Evolutionary conservation across 179 eudicot species (phyloP).

Genomic region (Silene noctiflora): DNA sequence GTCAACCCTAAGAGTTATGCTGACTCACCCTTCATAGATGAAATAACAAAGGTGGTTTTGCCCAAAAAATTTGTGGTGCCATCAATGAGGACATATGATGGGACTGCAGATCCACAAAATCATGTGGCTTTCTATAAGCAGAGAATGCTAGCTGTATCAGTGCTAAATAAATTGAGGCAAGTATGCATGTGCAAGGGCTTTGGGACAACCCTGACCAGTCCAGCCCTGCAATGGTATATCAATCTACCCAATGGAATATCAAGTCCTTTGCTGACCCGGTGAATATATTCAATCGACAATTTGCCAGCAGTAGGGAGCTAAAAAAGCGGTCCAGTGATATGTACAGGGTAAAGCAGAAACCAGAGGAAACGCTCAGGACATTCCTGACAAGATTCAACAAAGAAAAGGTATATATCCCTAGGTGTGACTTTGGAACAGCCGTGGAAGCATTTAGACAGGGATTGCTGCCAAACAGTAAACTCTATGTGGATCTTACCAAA

Average conservation of each 20-base stretch:
- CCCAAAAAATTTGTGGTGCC: neutral
- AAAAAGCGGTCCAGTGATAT: too few relatives aligned
- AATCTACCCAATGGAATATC: too few relatives aligned
- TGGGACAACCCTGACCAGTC: neutral
- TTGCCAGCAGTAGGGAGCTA: too few relatives aligned
- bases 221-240: neutral
- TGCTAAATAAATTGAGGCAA: neutral
- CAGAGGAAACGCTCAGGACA: too few relatives aligned
- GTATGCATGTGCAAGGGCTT: neutral
- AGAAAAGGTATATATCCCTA: too few relatives aligned
- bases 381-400: too few relatives aligned
- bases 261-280: too few relatives aligned
- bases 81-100: neutral
- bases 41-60: neutral
- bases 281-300: too few relatives aligned
- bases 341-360: too few relatives aligned
- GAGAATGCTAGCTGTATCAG: neutral
- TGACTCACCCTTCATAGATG: neutral
- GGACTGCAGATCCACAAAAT: neutral
- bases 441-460: too few relatives aligned
- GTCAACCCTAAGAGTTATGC: neutral
- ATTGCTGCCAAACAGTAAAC: neutral
- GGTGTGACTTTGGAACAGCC: too few relatives aligned
- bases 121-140: neutral
- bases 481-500: neutral